Evolutionary conservation across 768 basidiomycete genomes (phyloP).

Genomic region (Macrolepiota albuminosa): DNA sequence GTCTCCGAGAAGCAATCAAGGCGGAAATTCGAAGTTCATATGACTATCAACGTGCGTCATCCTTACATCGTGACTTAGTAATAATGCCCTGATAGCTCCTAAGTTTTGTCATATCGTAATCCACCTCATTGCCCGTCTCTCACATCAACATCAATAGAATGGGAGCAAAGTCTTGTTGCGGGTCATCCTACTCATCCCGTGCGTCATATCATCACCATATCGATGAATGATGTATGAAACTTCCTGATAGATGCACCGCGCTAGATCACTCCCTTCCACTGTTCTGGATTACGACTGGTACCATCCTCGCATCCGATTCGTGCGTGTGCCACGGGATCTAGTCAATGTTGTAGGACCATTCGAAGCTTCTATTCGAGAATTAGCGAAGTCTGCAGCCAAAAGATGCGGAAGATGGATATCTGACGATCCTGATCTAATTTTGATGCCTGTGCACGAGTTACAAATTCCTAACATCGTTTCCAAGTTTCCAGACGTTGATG

Average conservation of each 20-base stretch:
- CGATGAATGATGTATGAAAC: background rate
- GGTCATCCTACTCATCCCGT: constrained; percentile 61
- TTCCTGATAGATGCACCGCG: constrained; percentile 47
- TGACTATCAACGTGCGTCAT: constrained; percentile 38
- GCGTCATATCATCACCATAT: constrained; percentile 10
- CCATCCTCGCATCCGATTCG: constrained; percentile 45
- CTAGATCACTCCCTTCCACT: constrained; percentile 34
- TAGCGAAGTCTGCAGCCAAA: constrained; percentile 30
- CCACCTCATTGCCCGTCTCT: constrained; percentile 40
- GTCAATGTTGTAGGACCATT: constrained; percentile 41
- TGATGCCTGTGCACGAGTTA: constrained; percentile 52
- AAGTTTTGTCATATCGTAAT: constrained; percentile 33
- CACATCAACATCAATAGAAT: constrained; percentile 39
- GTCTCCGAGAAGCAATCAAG: constrained; percentile 28
- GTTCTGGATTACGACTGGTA: constrained; percentile 47
- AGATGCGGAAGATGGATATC: constrained; percentile 23
- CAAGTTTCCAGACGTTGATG: constrained; percentile 38
- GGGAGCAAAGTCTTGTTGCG: constrained; percentile 55
- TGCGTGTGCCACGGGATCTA: constrained; percentile 31
- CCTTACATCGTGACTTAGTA: background rate
- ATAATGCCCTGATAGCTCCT: background rate
- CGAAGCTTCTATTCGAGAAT: constrained; percentile 25
- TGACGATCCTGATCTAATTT: constrained; percentile 23
- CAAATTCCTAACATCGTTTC: constrained; percentile 40
- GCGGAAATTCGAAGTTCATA: constrained; percentile 41